Conservation (phyloP, 2,329 filamentous ascomycete genomes). For the Coniochaeta ligniaria region DNA sequence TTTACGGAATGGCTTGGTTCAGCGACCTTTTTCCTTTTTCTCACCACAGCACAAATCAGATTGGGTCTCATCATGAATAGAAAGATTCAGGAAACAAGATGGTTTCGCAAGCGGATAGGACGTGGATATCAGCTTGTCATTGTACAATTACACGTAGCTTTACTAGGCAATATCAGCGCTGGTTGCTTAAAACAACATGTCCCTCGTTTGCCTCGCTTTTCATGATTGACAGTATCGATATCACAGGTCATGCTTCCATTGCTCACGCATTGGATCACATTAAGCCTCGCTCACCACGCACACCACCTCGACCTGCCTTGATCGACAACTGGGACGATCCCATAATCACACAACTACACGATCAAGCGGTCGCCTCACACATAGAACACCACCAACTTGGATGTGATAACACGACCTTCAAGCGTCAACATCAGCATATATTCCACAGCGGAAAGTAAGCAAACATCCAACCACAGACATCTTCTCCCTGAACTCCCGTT, state of each 20-base stretch:
- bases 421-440: too few species aligned
- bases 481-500: too few species aligned
- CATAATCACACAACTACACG: too few species aligned
- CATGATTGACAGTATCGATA: neutral
- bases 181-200: neutral
- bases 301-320: too few species aligned
- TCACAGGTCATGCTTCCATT: too few species aligned
- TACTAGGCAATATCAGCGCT: neutral
- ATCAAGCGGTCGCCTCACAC: too few species aligned
- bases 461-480: too few species aligned
- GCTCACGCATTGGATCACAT: too few species aligned
- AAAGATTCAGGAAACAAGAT: neutral
- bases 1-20: neutral
- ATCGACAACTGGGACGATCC: neutral
- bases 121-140: neutral
- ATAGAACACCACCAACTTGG: too few species aligned
- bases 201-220: neutral
- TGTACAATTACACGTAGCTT: neutral
- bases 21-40: neutral
- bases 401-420: too few species aligned
- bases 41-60: neutral
- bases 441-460: too few species aligned
- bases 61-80: neutral
- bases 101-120: neutral
- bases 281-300: too few species aligned